Percentiles rank a stretch among this genome's conserved stretches.
Evolutionary conservation across 2,329 filamentous ascomycete genomes (phyloP).

Genomic region (Epichloe elymi): DNA sequence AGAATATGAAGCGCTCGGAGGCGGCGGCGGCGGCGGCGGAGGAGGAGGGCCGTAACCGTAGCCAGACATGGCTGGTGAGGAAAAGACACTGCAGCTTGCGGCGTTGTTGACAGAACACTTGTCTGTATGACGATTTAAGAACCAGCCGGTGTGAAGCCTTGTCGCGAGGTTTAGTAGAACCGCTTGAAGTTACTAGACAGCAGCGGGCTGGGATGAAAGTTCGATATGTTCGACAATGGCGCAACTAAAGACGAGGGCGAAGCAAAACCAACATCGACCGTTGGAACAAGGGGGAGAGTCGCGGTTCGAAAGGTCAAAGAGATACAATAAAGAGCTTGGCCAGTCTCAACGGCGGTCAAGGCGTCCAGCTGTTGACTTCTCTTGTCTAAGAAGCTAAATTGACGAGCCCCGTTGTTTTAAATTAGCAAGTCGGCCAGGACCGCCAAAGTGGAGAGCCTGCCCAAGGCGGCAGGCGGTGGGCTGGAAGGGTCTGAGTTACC

Average conservation of each 20-base stretch:
- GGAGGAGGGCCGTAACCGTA: constrained; percentile 36
- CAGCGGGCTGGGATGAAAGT: not conserved
- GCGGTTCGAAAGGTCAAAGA: not conserved
- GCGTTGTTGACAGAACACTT: constrained; percentile 9
- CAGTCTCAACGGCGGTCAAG: not conserved
- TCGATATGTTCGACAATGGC: not conserved
- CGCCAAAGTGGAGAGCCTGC: not conserved
- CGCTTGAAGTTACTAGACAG: not conserved
- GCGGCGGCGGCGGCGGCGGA: constrained; percentile 27
- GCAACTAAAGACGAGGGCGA: not conserved
- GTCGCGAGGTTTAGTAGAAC: not conserved
- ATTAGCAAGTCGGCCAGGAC: no score
- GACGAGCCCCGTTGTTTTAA: no score
- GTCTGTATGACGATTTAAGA: not conserved
- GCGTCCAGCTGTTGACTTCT: not conserved
- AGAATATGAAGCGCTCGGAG: constrained; percentile 25
- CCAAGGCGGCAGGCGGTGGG: not conserved
- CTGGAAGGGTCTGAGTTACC: not conserved
- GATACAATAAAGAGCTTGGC: not conserved
- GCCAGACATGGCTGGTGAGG: constrained; percentile 25
- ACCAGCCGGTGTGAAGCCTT: not conserved
- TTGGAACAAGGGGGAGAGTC: not conserved
- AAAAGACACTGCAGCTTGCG: constrained; percentile 4
- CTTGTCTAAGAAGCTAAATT: no score
- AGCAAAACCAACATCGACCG: not conserved